Evolutionary conservation across 805 yeast genomes (phyloP), one percentile per base, ranked within the genome.

Genomic region (Ogataea wickerhamii): DNA sequence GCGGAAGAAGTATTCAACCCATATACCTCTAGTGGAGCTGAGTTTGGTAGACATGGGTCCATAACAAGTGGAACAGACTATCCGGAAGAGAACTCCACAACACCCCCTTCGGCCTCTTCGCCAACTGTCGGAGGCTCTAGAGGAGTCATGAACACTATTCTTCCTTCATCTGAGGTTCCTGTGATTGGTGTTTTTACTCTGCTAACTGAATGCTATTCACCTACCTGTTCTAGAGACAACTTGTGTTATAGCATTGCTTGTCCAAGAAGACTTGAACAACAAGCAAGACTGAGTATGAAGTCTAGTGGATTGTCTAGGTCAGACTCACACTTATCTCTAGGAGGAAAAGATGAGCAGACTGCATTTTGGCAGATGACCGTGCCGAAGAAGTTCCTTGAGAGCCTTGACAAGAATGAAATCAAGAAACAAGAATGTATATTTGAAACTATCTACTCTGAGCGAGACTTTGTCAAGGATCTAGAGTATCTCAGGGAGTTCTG

Each of bases 221-320:
- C 98, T 23, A 93, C 98, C 0, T 93, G 98, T 64, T 81, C 96
- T 4, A 70, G 94, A 36, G 94, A 87, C 53, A 70, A 77, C 23
- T 67, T 91, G 27, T 93, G 98, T 63, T 93, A 93, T 63, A 85
- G 95, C 29, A 89, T 93, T 50, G 94, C 96, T 10, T 93, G 98
- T 64, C 98, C 98, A 12, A 75, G 96, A 49, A 74, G 98, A 45
- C 68, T 93, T 34, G 98, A 91, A 62, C 98, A 93, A 61, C 98
- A 91, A 57, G 95, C 96, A 4, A 72, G 98, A 43, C 72, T 87
- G 36, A 88, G 89, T 52, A 73, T 87, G 78, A 86, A 86, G 58
- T 87, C 93, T 2, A 83, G 84, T 52, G 93, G 95, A 30, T 69
- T 91, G 50, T 74, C 79, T 43, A 68, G 94, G 34, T 85, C 91